Evolutionary conservation across 164 flowering plant species (phyloP).

Genomic region (Annona cherimola): DNA sequence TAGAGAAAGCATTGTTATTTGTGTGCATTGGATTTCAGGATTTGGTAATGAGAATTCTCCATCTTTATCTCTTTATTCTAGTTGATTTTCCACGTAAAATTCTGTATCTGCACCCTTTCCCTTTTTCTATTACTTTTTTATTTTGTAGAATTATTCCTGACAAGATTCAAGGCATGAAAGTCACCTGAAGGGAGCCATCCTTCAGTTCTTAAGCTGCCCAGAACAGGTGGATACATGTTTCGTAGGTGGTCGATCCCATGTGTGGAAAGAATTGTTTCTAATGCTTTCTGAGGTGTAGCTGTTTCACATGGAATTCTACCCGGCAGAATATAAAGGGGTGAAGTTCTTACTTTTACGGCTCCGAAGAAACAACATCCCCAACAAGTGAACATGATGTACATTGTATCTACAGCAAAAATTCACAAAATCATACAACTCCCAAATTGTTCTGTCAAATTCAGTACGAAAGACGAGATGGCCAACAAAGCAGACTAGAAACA

Average conservation of each 20-base stretch:
- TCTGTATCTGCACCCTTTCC: no score
- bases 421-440: neutral
- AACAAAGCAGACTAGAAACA: slow-evolving; percentile 1
- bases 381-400: slow-evolving; percentile 81
- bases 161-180: no score
- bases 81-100: no score
- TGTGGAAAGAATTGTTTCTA: neutral
- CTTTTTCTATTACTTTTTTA: no score
- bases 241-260: neutral
- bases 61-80: no score
- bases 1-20: no score
- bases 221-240: neutral
- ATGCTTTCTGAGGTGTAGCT: neutral
- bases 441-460: neutral
- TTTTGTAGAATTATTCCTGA: no score
- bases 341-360: slow-evolving; percentile 55
- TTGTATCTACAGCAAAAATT: slow-evolving; percentile 35
- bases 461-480: neutral
- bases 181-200: no score
- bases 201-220: no score
- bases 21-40: no score
- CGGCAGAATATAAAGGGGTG: neutral
- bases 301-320: neutral
- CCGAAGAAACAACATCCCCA: slow-evolving; percentile 95
- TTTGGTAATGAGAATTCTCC: no score